phyloP scores from a whole-genome alignment of 2,329 filamentous ascomycete species.

The Cladosporium sp. region DNA sequence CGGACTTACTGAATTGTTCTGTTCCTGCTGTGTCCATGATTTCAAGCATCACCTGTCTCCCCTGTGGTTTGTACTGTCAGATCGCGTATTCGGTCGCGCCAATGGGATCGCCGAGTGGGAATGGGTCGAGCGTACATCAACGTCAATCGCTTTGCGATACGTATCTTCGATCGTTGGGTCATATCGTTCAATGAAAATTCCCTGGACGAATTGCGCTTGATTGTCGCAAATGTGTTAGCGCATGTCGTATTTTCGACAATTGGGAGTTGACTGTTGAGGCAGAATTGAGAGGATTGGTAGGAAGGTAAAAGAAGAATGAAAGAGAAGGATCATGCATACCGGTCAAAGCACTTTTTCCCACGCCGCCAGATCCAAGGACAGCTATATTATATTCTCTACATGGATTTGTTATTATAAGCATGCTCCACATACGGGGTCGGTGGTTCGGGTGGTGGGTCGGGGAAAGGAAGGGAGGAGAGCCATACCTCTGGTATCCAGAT shows the following conservation, averaged over 20 bases:
- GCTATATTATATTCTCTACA: slow-evolving; percentile 72
- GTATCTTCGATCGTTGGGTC: slow-evolving; percentile 60
- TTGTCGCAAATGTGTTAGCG: slow-evolving; percentile 4
- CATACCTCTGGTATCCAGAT: slow-evolving; percentile 12
- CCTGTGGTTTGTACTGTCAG: slow-evolving; percentile 47
- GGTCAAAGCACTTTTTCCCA: slow-evolving; percentile 88
- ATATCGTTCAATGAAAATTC: slow-evolving; percentile 82
- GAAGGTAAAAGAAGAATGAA: background rate
- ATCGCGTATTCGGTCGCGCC: background rate
- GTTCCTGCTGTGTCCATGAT: slow-evolving; percentile 90
- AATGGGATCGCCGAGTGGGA: slow-evolving; percentile 6
- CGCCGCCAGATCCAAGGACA: slow-evolving; percentile 77
- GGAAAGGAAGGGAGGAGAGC: background rate
- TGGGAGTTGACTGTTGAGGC: too few relatives aligned
- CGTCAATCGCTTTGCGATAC: slow-evolving; percentile 59
- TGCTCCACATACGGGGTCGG: too few relatives aligned
- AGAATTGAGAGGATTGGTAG: too few relatives aligned
- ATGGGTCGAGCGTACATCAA: slow-evolving; percentile 64
- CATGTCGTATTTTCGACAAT: background rate
- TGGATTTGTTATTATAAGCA: too few relatives aligned
- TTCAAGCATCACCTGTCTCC: slow-evolving; percentile 81
- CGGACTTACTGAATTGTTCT: slow-evolving; percentile 78
- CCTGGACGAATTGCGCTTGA: slow-evolving; percentile 84
- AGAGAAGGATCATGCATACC: slow-evolving; percentile 46
- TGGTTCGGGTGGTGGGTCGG: background rate